phyloP scores from a whole-genome alignment of 2,329 filamentous ascomycete species.

The Lecanicillium sp. region DNA sequence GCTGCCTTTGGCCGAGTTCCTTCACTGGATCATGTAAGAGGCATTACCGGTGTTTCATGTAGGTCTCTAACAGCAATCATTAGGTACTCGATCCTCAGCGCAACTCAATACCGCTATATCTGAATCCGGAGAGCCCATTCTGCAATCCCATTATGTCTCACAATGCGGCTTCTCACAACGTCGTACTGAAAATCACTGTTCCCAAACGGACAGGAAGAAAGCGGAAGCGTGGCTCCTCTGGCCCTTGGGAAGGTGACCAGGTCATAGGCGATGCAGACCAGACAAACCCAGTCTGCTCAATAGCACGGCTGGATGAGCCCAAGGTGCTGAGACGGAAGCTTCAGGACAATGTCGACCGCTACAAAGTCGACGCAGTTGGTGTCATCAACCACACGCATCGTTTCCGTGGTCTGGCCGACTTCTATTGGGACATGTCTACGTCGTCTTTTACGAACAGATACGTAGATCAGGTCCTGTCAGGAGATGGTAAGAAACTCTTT shows the following conservation, averaged over 20 bases:
- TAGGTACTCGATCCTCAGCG: conserved; percentile 44
- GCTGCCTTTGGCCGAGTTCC: conserved; percentile 36
- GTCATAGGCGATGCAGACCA: conserved; percentile 24
- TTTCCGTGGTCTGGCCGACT: conserved; percentile 82
- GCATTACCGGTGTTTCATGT: background rate
- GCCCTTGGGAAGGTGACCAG: conserved; percentile 50
- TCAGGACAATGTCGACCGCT: conserved; percentile 62
- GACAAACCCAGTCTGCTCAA: conserved; percentile 32
- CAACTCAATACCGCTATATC: conserved; percentile 59
- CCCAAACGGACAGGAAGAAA: conserved; percentile 83
- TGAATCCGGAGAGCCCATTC: conserved; percentile 74
- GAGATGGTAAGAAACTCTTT: conserved; percentile 50
- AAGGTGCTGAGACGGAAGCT: conserved; percentile 55
- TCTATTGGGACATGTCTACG: conserved; percentile 68
- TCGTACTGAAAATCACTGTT: conserved; percentile 80
- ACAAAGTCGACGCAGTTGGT: conserved; percentile 65
- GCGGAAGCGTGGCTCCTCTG: conserved; percentile 70
- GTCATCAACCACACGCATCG: conserved; percentile 74
- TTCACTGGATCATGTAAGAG: conserved; percentile 33
- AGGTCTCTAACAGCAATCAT: background rate
- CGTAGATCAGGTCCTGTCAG: conserved; percentile 62
- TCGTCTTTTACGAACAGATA: conserved; percentile 68
- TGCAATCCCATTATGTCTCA: conserved; percentile 73
- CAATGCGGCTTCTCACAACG: conserved; percentile 69
- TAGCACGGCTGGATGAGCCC: conserved; percentile 47